A percentile compares a stretch with the other conserved stretches of the same genome.
Evolutionary conservation across 768 basidiomycete genomes (phyloP).

Genomic region (Suillus placidus): DNA sequence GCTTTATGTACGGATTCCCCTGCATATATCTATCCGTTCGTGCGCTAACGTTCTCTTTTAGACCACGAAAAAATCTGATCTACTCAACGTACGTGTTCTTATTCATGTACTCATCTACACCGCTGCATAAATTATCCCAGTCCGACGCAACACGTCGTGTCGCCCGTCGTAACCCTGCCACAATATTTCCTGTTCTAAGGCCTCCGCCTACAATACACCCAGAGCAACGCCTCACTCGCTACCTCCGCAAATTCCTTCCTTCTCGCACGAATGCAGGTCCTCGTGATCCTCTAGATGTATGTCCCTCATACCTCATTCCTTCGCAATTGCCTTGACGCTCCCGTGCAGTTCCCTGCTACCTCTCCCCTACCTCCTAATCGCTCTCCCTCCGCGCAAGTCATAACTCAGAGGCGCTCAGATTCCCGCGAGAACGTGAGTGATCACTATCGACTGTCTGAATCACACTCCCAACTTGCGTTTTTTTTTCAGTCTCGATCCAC

Average conservation of each 20-base stretch:
- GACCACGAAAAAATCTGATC: neutral
- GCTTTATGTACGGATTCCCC: neutral
- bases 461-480: neutral
- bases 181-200: neutral
- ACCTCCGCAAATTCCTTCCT: neutral
- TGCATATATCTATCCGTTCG: neutral
- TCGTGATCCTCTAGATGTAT: neutral
- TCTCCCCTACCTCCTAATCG: neutral
- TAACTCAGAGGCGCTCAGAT: neutral
- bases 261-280: neutral
- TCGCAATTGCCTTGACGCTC: neutral
- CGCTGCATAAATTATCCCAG: neutral
- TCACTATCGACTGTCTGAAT: neutral
- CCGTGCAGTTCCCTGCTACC: neutral
- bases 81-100: neutral
- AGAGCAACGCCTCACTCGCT: neutral
- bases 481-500: neutral
- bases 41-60: neutral
- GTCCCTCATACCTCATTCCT: neutral
- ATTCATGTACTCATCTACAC: too few species aligned
- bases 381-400: neutral
- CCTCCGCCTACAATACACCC: neutral
- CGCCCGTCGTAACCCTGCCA: too few species aligned
- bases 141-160: neutral
- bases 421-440: neutral